Conservation (phyloP, 2,329 filamentous ascomycete genomes). For the Fusarium neocosmosporiellum region DNA sequence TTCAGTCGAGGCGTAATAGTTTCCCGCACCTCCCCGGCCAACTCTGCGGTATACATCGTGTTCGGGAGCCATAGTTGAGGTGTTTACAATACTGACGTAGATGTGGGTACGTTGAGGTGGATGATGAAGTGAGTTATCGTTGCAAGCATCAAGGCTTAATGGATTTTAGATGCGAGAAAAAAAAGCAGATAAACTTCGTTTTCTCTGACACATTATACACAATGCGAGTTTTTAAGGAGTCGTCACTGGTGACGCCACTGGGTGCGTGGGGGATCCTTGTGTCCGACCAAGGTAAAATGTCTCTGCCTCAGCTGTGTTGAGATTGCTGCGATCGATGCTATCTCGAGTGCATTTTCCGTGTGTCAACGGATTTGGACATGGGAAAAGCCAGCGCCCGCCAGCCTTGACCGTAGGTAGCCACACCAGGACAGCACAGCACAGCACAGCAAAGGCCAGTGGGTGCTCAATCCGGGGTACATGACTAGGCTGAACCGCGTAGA, state of each 20-base stretch:
- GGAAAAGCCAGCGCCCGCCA: constrained; percentile 39
- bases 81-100: neutral
- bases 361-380: constrained; percentile 44
- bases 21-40: constrained; percentile 73
- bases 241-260: constrained; percentile 23
- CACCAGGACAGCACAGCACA: neutral
- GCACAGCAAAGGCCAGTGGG: neutral
- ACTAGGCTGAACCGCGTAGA: constrained; percentile 26
- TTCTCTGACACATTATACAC: neutral
- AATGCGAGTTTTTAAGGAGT: constrained; percentile 12
- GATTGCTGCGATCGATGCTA: constrained; percentile 32
- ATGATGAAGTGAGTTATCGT: neutral
- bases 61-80: constrained; percentile 37
- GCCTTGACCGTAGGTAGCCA: constrained; percentile 23
- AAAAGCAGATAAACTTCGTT: neutral
- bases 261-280: constrained; percentile 24
- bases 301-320: constrained; percentile 14
- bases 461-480: constrained; percentile 44
- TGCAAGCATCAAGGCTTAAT: constrained; percentile 1
- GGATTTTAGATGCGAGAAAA: neutral
- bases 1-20: constrained; percentile 67
- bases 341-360: constrained; percentile 40
- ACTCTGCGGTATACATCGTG: constrained; percentile 61
- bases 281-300: constrained; percentile 3
- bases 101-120: neutral